Conservation (phyloP, 2,329 filamentous ascomycete species). For the Epichloe baconii region DNA sequence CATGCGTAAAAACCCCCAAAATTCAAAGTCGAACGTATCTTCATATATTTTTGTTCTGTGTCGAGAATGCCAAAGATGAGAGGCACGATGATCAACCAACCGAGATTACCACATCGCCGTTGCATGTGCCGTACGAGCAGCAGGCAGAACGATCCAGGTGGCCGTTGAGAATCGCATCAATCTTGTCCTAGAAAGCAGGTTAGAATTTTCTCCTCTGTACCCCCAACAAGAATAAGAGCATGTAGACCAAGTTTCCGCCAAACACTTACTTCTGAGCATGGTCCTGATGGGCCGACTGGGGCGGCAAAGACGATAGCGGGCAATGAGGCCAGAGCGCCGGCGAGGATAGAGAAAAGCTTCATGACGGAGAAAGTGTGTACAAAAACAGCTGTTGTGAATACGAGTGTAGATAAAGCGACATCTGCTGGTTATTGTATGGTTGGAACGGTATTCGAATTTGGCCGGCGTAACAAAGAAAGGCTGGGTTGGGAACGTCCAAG, state of each 20-base stretch:
- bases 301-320: slow-evolving; percentile 8
- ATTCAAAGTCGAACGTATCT: neutral
- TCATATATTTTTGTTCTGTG: neutral
- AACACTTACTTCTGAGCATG: slow-evolving; percentile 21
- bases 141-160: slow-evolving; percentile 34
- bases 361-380: neutral
- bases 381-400: neutral
- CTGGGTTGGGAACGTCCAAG: too few species aligned
- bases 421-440: neutral
- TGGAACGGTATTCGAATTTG: neutral
- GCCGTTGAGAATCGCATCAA: slow-evolving; percentile 33
- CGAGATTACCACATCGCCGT: slow-evolving; percentile 25
- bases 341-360: slow-evolving; percentile 1
- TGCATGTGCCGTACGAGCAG: slow-evolving; percentile 41
- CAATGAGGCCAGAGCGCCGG: slow-evolving; percentile 7
- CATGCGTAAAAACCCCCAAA: neutral
- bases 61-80: neutral
- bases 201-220: neutral
- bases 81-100: slow-evolving; percentile 18
- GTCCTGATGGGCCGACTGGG: slow-evolving; percentile 20
- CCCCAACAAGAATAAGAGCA: neutral
- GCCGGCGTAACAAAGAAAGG: too few species aligned
- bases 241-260: too few species aligned
- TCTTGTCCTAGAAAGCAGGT: slow-evolving; percentile 14
- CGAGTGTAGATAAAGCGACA: neutral